Conservation (phyloP, 192 early-diverging fungal species). For the Rhizophagus clarus region DNA sequence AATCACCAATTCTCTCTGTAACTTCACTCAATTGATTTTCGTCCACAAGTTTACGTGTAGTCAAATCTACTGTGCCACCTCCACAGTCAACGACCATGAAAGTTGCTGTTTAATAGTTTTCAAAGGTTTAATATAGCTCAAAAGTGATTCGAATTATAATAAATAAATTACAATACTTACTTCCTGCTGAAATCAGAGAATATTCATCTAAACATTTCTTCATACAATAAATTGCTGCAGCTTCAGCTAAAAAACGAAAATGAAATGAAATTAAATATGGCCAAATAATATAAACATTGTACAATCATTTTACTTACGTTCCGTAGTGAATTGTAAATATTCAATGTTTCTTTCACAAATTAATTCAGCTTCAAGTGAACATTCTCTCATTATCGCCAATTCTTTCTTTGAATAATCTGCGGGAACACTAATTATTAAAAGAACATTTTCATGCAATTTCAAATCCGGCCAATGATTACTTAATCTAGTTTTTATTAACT, state of each 20-base stretch:
- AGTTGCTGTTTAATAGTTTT: background rate
- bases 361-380: background rate
- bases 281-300: background rate
- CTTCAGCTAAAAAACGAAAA: slow-evolving; percentile 9
- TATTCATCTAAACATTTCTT: background rate
- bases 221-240: slow-evolving; percentile 9
- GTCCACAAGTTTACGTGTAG: background rate
- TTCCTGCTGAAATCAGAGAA: background rate
- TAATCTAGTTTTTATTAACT: background rate
- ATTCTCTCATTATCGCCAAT: slow-evolving; percentile 12
- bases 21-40: slow-evolving; percentile 42
- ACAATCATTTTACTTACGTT: slow-evolving; percentile 6
- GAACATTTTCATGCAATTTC: background rate
- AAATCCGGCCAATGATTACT: background rate
- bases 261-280: background rate
- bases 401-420: background rate
- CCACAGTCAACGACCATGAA: slow-evolving; percentile 47
- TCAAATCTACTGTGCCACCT: slow-evolving; percentile 48
- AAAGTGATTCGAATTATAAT: too few species aligned
- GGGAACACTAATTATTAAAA: background rate
- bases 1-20: slow-evolving; percentile 50
- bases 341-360: background rate
- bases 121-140: too few species aligned
- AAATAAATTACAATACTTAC: background rate
- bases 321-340: slow-evolving; percentile 11